Conservation (phyloP, 2,329 filamentous ascomycete genomes). For the Penicillium brevicompactum region DNA sequence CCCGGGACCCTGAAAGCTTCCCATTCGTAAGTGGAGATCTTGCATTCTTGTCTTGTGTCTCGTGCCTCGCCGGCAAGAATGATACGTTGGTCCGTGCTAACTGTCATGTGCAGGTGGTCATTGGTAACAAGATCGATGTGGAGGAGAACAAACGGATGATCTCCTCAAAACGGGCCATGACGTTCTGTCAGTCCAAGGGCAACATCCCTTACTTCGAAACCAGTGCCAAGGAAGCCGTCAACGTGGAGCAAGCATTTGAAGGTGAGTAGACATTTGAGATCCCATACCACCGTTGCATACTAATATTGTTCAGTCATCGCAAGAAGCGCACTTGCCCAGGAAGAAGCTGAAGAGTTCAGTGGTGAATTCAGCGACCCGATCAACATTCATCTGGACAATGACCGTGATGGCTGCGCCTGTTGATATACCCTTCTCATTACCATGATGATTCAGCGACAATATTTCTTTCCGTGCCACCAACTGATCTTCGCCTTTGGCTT, state of each 20-base stretch:
- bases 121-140: conserved; percentile 98
- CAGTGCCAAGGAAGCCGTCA: conserved; percentile 97
- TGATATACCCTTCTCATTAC: conserved; percentile 50
- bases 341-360: conserved; percentile 97
- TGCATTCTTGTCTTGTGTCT: neutral
- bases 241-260: conserved; percentile 87
- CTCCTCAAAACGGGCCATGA: conserved; percentile 92
- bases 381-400: conserved; percentile 95
- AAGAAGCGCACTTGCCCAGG: conserved; percentile 89
- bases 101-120: conserved; percentile 66
- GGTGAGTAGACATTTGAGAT: conserved; percentile 47
- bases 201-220: conserved; percentile 99
- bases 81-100: conserved; percentile 11
- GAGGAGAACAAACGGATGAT: conserved; percentile 98
- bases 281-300: neutral
- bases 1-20: conserved; percentile 94
- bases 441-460: conserved; percentile 30
- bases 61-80: conserved; percentile 1
- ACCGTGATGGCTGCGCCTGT: conserved; percentile 90
- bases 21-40: conserved; percentile 74
- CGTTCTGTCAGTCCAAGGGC: conserved; percentile 96
- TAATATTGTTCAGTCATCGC: conserved; percentile 75
- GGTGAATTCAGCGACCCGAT: conserved; percentile 97
- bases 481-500: conserved; percentile 12
- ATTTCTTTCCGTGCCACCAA: conserved; percentile 15